Base-by-base conservation (phyloP, 2,329 filamentous ascomycete species). In the Penicillium sclerotigenum region DNA sequence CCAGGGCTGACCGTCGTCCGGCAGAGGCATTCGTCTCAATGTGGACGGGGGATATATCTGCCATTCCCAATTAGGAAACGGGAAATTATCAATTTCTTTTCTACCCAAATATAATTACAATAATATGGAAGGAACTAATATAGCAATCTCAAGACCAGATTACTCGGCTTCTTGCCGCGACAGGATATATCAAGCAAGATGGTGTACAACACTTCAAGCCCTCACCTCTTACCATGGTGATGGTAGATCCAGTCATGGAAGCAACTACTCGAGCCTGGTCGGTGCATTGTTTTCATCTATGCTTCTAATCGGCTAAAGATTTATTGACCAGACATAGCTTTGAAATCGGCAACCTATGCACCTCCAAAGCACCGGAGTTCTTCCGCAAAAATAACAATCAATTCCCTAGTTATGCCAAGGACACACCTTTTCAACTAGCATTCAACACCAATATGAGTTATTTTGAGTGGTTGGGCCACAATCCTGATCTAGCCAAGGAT, bases 261-360 rank as follows among this genome's bases (percentile, higher is more conserved):
- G 62, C 61, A 18, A 59, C 60, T n/a, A 56, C 59, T 37, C 51
- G 58, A 51, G 58, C 52, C 37, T 58, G 58, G 59, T 60, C 52
- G 31, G 20, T 26, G 16, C 33, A 16, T 2, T 29, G 28, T 29
- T 10, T 16, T 8, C 14, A 36, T 36, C 33, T n/a, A 36, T 7
- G 9, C 6, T 36, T n/a, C 6, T 36, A 36, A n/a, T n/a, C 16
- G 16, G 16, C 14, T 36, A 16, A n/a, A 36, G 33, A 3, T 36
- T 36, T n/a, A 36, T 36, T 36, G 16, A 36, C 33, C 16, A n/a
- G 9, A 36, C 14, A 16, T 36, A 36, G 33, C 33, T 36, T 36
- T 36, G 33, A 36, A 16, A n/a, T 36, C 31, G 31, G 31, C 31
- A 33, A 33, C 31, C 31, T 33, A 16, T 33, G 31, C 31, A 14